phyloP scores from a whole-genome alignment of 371 early-diverging fungal genomes.

The Mucor velutinosus region DNA sequence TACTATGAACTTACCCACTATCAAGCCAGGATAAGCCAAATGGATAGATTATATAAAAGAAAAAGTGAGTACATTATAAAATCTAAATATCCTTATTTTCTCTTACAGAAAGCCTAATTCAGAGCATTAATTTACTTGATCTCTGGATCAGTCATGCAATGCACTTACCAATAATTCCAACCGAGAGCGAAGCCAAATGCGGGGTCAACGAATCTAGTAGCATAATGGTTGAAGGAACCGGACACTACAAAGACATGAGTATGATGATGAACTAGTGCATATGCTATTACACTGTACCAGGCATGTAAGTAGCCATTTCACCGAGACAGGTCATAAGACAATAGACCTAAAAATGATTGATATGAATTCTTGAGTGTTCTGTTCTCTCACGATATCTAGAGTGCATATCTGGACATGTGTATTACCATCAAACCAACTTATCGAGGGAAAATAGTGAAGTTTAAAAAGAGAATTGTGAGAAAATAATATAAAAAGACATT shows the following conservation, averaged over 20 bases:
- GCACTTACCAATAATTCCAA: constrained; percentile 77
- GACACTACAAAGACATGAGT: constrained; percentile 42
- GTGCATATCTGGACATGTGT: background rate
- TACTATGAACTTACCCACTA: constrained; percentile 32
- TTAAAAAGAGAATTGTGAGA: background rate
- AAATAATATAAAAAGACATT: background rate
- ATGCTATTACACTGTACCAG: constrained; percentile 23
- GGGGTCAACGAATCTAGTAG: constrained; percentile 82
- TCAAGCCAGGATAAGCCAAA: background rate
- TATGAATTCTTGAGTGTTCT: background rate
- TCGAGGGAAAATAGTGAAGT: background rate
- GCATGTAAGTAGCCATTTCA: constrained; percentile 81
- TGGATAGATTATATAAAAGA: background rate
- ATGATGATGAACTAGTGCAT: background rate
- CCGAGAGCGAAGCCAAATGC: constrained; percentile 83
- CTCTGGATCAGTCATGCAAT: background rate
- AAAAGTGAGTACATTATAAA: background rate
- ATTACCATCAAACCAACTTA: constrained; percentile 47
- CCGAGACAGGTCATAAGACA: constrained; percentile 81
- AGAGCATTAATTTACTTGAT: constrained; percentile 10
- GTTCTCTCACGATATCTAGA: constrained; percentile 2
- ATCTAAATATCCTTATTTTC: background rate
- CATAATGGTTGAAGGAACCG: constrained; percentile 86
- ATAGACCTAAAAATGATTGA: constrained; percentile 58
- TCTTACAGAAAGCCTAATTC: constrained; percentile 37